Base-by-base conservation (phyloP, 805 yeast genomes). In the Saccharomycopsis microspora region DNA sequence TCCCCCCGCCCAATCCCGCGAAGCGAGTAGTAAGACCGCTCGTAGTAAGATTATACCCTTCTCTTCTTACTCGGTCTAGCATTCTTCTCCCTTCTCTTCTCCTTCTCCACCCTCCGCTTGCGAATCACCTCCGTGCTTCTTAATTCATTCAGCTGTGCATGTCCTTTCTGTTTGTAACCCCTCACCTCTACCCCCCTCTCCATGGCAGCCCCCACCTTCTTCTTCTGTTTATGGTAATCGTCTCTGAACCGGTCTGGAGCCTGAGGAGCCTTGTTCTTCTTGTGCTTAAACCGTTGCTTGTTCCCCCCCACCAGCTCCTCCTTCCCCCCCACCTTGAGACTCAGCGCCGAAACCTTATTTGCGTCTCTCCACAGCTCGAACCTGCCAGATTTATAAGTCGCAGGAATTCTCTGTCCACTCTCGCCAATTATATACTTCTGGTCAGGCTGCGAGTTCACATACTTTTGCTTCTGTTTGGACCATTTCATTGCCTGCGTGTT, bases 381-480 rank as follows among this genome's bases (percentile, higher is more conserved):
- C 55, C 86, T 79, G 42, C 99, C 99, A 2, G 95, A 80, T 60
- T 85, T 75, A 67, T 80, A 87, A 9, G 93, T 74, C 1, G 98
- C 97, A 5, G 97, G 96, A 43, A 93, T 78, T 61, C 76, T 78
- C 57, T 83, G 88, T 5, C 99, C 99, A 63, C 86, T 82, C 63
- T 93, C 99, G 53, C 97, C 95, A 54, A 87, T 82, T 58, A 93
- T 93, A 65, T 73, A 90, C 66, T 86, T 89, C 65, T 82, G 76
- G 59, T 86, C 95, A n/a, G 8, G 10, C 27, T 81, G 69, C 54
- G 93, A 85, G 62, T 85, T 85, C 60, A 89, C 75, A 64, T 85
- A 90, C 55, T 87, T 87, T 59, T 94, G 93, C 64, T 85, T 82
- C 75, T 87, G 86, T 64, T 76, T 85, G 66, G 90, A 97, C 98